Percentiles rank a stretch among this genome's conserved stretches.
These are phyloP conservation scores for Calocybe indica DNA, from an alignment of 768 basidiomycete species.

Conservation along the genomic window DNA sequence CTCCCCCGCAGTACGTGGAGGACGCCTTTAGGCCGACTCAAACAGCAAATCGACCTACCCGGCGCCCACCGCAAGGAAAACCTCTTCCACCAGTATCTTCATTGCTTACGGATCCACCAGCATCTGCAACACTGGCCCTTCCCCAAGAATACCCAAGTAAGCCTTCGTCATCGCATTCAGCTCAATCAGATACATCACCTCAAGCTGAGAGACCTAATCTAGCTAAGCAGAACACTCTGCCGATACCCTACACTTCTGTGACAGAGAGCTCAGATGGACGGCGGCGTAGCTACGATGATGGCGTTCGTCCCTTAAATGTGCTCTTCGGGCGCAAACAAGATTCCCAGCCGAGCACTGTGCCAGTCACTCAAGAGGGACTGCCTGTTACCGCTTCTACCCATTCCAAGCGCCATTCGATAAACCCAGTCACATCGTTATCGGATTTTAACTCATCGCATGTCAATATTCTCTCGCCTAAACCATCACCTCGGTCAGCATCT, in stretches of 20 bases:
- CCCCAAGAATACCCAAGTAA: constrained; percentile 18
- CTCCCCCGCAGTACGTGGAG: constrained; percentile 24
- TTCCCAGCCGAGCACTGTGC: constrained; percentile 9
- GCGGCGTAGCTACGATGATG: constrained; percentile 38
- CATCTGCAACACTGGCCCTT: constrained; percentile 38
- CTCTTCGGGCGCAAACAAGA: constrained; percentile 23
- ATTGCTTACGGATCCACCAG: constrained; percentile 24
- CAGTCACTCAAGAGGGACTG: constrained; percentile 21
- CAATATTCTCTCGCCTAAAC: constrained; percentile 20
- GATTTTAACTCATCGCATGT: constrained; percentile 20
- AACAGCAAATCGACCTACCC: constrained; percentile 9
- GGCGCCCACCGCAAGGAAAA: constrained; percentile 8
- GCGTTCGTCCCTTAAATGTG: constrained; percentile 36
- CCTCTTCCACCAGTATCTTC: constrained; percentile 12
- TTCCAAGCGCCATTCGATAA: constrained; percentile 44
- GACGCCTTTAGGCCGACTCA: constrained; percentile 28
- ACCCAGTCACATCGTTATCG: constrained; percentile 34
- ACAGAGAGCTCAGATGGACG: constrained; percentile 22
- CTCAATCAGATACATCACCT: constrained; percentile 10
- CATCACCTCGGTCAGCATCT: constrained; percentile 15
- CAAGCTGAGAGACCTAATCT: constrained; percentile 13
- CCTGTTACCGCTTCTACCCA: constrained; percentile 29
- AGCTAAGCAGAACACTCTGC: constrained; percentile 35
- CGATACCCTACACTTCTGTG: constrained; percentile 21
- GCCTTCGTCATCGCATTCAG: constrained; percentile 9